Evolutionary conservation across 192 early-diverging fungal species (phyloP), one percentile per base, ranked within the genome.

Genomic region (Entomortierella lignicola): DNA sequence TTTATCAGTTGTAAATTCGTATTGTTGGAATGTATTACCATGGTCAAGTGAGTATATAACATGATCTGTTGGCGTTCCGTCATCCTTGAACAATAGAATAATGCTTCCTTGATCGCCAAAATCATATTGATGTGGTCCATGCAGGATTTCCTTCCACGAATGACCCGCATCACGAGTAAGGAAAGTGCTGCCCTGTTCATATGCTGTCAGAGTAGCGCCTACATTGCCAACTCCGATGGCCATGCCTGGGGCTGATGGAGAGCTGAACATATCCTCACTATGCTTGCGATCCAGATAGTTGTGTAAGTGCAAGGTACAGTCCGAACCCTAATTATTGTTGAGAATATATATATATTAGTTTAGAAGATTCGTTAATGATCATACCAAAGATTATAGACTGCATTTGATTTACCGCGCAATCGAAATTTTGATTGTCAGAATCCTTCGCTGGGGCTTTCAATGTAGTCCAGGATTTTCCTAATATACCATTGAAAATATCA

Each of bases 181-280:
- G 82, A 94, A 99, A 17, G 91, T 94, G 84, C 93, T 87, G 25
- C 92, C 90, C 27, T 94, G 87, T 20, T 83, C 87, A 64, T 94
- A 91, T 10, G 82, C 75, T 4, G 74, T 72, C 34, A 99, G 74
- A 21, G 71, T 71, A 0, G 65, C 32, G 15, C 97, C 98, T 13
- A 99, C 95, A 71, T 93, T 98, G 23, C 98, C 98, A 4, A 97
- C 94, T 12, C 94, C 98, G 71, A 98, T 89, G 72, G 94, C 89
- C 63, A 98, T 77, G 6, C 97, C 97, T 1, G 92, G 86, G n/a
- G 96, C 95, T 13, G 91, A 87, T 0, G 88, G 75, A 0, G 92
- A 84, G 60, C 94, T 94, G 71, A 95, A 97, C n/a, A 93, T 82
- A 81, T 94, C 92, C 25, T 89, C 86, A 0, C 86, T 82, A 39